These are phyloP conservation scores for Vanrija humicola DNA, from an alignment of 1,284 basidiomycete species.

Conservation along the genomic window DNA sequence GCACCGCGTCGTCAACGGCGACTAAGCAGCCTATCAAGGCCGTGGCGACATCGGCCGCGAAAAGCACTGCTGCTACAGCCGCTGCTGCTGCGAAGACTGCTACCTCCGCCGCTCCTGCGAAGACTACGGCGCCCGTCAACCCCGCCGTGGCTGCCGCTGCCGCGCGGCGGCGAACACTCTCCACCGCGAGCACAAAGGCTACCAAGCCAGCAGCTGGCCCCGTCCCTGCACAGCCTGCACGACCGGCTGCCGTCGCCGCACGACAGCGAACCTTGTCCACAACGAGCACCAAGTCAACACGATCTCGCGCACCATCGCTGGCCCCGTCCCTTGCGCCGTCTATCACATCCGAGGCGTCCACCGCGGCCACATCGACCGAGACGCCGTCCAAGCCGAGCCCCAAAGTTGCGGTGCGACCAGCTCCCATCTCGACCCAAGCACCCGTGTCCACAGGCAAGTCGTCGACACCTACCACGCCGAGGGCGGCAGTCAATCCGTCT, in stretches of 20 bases:
- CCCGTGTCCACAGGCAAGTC: too few species aligned
- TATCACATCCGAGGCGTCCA: conserved; percentile 2
- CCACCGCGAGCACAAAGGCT: background rate
- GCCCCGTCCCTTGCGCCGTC: conserved; percentile 10
- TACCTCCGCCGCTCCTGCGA: background rate
- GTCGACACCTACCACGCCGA: too few species aligned
- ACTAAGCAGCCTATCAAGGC: background rate
- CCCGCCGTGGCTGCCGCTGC: background rate
- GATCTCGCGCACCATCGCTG: conserved; percentile 15
- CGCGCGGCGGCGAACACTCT: background rate
- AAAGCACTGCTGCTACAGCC: too few species aligned
- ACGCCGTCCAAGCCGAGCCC: background rate
- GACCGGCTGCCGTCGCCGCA: too few species aligned
- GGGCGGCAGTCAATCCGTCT: too few species aligned
- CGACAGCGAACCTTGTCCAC: conserved; percentile 7
- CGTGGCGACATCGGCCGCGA: background rate
- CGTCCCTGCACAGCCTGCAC: too few species aligned
- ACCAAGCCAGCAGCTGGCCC: background rate
- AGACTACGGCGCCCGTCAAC: background rate
- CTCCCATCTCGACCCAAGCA: too few species aligned
- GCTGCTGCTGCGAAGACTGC: background rate
- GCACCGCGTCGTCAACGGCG: background rate
- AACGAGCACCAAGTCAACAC: background rate
- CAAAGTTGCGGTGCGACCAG: too few species aligned
- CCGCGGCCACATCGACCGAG: background rate